These are phyloP conservation scores for Pseudozyma hubeiensis DNA, from an alignment of 1,284 basidiomycete species.

Conservation along the genomic window DNA sequence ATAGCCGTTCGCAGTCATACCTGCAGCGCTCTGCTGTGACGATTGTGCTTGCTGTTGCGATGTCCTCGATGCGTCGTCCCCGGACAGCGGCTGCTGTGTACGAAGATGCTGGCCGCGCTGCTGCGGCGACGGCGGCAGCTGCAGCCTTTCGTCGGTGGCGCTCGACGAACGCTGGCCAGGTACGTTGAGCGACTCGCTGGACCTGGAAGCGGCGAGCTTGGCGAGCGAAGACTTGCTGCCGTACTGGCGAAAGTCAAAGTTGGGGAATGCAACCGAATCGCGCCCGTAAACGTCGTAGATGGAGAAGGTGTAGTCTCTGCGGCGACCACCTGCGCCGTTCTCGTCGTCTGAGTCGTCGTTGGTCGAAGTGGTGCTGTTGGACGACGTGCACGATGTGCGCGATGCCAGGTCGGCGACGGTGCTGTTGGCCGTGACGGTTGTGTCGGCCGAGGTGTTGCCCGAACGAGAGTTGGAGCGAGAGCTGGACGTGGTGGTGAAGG, in stretches of 20 bases:
- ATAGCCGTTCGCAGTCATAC: not conserved
- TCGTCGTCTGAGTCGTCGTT: slow-evolving; percentile 59
- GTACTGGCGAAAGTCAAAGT: slow-evolving; percentile 56
- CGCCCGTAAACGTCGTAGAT: slow-evolving; percentile 66
- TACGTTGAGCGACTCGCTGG: slow-evolving; percentile 42
- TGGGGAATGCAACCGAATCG: slow-evolving; percentile 65
- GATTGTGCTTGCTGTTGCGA: slow-evolving; percentile 5
- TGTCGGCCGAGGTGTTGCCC: slow-evolving; percentile 13
- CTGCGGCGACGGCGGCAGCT: slow-evolving; percentile 29
- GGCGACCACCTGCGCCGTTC: slow-evolving; percentile 23
- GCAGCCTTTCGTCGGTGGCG: slow-evolving; percentile 27
- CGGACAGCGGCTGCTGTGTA: slow-evolving; percentile 4
- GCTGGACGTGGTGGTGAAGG: slow-evolving; percentile 38
- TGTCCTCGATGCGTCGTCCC: slow-evolving; percentile 1
- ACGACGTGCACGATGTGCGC: slow-evolving; percentile 43
- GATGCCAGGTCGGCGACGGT: slow-evolving; percentile 20
- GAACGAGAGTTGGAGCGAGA: slow-evolving; percentile 20
- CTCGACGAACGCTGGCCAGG: slow-evolving; percentile 23
- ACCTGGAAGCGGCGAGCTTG: slow-evolving; percentile 40
- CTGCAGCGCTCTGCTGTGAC: slow-evolving; percentile 4
- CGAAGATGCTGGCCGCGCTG: slow-evolving; percentile 21
- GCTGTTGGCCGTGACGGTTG: slow-evolving; percentile 12
- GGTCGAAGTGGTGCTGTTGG: slow-evolving; percentile 48
- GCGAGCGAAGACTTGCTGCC: slow-evolving; percentile 44
- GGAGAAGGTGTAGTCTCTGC: slow-evolving; percentile 60